Conservation (phyloP, 352 stramenopile genomes). For the Globisporangium rhizosaccharum region DNA sequence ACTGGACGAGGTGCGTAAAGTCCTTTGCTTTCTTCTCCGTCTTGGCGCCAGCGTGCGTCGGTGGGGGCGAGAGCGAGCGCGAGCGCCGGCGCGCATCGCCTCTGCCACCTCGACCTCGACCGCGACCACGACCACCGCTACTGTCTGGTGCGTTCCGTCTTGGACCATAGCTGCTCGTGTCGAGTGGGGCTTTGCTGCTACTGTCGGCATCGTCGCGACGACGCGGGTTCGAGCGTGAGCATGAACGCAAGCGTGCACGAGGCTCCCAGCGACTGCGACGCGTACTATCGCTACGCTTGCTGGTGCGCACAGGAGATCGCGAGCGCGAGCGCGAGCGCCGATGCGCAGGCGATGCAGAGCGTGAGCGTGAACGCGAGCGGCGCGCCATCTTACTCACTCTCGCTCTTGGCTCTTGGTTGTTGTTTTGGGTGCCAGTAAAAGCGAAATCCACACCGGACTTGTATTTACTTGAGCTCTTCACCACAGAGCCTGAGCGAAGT, state of each 20-base stretch:
- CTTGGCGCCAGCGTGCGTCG: constrained; percentile 17
- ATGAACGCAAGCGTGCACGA: background rate
- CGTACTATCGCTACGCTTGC: background rate
- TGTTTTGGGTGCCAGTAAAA: too few species aligned
- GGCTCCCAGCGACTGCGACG: background rate
- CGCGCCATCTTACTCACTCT: background rate
- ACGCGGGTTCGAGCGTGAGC: constrained; percentile 8
- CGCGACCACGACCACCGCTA: too few species aligned
- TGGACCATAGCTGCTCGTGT: too few species aligned
- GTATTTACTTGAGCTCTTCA: too few species aligned
- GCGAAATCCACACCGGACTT: too few species aligned
- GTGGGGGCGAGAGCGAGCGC: constrained; percentile 19
- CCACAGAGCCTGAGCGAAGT: too few species aligned
- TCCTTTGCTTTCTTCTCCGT: constrained; percentile 44
- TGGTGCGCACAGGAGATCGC: background rate
- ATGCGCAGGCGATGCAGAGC: background rate
- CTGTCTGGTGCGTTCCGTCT: background rate
- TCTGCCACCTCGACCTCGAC: too few species aligned
- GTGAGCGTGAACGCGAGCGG: constrained; percentile 2
- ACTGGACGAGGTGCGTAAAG: constrained; percentile 55
- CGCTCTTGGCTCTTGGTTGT: too few species aligned
- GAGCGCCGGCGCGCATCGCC: constrained; percentile 11
- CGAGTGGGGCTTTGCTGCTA: constrained; percentile 3
- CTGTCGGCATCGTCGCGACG: background rate
- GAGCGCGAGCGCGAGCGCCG: background rate